Percentiles rank a stretch among this genome's conserved stretches.
Conservation (phyloP, 2,329 filamentous ascomycete genomes). For the Thermothelomyces thermophilus region DNA sequence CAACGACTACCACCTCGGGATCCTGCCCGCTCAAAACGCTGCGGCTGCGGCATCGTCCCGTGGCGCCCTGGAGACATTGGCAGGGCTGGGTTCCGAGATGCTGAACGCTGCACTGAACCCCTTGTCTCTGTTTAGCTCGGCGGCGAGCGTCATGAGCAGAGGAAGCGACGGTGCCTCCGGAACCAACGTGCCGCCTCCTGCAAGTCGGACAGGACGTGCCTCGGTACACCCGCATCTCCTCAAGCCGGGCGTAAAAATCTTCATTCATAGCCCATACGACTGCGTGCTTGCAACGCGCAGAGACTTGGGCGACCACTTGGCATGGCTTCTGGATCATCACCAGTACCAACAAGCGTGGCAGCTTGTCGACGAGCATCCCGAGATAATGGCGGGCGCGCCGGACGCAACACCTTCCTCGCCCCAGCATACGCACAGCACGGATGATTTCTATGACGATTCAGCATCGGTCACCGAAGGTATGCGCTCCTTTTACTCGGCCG, state of each 20-base stretch:
- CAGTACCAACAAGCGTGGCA: slow-evolving; percentile 84
- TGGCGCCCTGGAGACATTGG: slow-evolving; percentile 70
- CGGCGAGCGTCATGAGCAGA: slow-evolving; percentile 64
- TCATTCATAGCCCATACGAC: slow-evolving; percentile 94
- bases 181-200: slow-evolving; percentile 37
- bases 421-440: slow-evolving; percentile 31
- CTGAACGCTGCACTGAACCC: slow-evolving; percentile 91
- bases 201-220: slow-evolving; percentile 25
- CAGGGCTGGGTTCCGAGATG: slow-evolving; percentile 65
- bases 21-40: slow-evolving; percentile 67
- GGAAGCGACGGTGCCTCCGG: slow-evolving; percentile 52
- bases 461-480: slow-evolving; percentile 57
- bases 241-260: slow-evolving; percentile 62
- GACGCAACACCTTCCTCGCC: slow-evolving; percentile 37
- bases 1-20: slow-evolving; percentile 84
- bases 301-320: slow-evolving; percentile 76
- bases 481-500: slow-evolving; percentile 53
- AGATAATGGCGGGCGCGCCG: slow-evolving; percentile 46
- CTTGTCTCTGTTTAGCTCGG: slow-evolving; percentile 78
- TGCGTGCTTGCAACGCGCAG: slow-evolving; percentile 88
- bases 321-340: slow-evolving; percentile 76
- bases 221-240: slow-evolving; percentile 48
- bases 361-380: slow-evolving; percentile 80
- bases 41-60: slow-evolving; percentile 58
- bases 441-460: slow-evolving; percentile 70